Evolutionary conservation across 139 green algal genomes (phyloP), one percentile per base, ranked within the genome.

Genomic region (Desmodesmus armatus): DNA sequence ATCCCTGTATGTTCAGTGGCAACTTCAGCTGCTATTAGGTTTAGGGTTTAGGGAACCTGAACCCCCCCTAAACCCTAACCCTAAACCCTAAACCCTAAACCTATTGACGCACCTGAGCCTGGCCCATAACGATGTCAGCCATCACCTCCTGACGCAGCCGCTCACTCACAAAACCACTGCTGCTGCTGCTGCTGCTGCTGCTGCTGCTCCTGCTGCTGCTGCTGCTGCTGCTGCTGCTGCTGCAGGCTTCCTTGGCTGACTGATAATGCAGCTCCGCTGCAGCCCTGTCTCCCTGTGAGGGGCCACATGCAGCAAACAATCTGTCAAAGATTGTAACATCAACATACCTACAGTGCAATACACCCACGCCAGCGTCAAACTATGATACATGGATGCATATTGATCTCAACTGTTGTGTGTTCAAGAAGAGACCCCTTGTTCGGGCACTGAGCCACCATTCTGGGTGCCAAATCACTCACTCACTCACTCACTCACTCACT

Each of bases 131-230:
- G 6, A 73, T 53, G 13, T 84, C 78, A 37, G 78, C 78, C 29
- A 43, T n/a, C 33, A 84, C 29, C 63, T 84, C 78, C 31, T 74
- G 78, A 63, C 44, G 60, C 23, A 76, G 21, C 63, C 41, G 25
- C 11, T 5, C 29, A 41, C 75, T 82, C 31, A 82, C 9, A 31
- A 63, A 78, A n/a, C 25, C 40, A 31, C 73, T 47, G 47, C 49
- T 51, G n/a, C 27, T 29, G 25, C 43, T 63, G 49, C 73, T 53
- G 53, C 53, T 71, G 71, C 71, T 63, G 71, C 71, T 79, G 33
- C 53, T 39, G 37, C 29, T 70, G 53, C 51, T n/a, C 15, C 3
- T 0, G 5, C 5, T 51, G 75, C 75, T 51, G 75, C 5, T 19
- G 23, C n/a, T n/a, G 21, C 47, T 66, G 31, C 72, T 80, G 29